A percentile compares a stretch with the other conserved stretches of the same genome.
These are phyloP conservation scores for Fusarium musae DNA, from an alignment of 2,329 filamentous ascomycete genomes.

Conservation along the genomic window DNA sequence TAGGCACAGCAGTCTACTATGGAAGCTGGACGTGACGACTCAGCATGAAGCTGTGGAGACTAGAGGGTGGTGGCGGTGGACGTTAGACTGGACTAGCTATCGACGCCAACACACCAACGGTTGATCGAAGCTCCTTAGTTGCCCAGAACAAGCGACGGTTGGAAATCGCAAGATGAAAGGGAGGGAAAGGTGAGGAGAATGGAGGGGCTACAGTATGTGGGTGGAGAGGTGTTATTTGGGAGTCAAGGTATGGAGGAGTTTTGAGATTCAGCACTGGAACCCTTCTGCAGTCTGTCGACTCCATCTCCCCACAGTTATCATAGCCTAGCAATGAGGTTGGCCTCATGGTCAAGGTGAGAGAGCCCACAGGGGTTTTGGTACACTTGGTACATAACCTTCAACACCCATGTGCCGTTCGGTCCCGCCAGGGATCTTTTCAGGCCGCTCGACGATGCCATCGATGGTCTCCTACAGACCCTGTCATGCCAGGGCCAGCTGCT, in stretches of 20 bases:
- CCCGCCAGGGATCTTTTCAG: conserved; percentile 36
- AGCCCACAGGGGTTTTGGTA: conserved; percentile 18
- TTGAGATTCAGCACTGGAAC: conserved; percentile 41
- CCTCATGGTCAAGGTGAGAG: conserved; percentile 38
- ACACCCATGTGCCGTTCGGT: conserved; percentile 39
- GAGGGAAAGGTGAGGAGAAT: conserved; percentile 43
- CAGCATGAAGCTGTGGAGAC: conserved; percentile 44
- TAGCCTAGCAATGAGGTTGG: conserved; percentile 36
- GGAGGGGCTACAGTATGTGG: conserved; percentile 44
- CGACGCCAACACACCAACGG: conserved; percentile 45
- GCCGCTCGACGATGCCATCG: conserved; percentile 30
- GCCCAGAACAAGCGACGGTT: conserved; percentile 40
- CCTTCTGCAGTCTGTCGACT: conserved; percentile 37
- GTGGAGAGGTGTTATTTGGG: conserved; percentile 50
- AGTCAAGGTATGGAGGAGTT: conserved; percentile 41
- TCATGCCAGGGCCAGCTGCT: conserved; percentile 21
- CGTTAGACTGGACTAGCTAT: conserved; percentile 44
- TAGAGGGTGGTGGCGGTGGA: conserved; percentile 41
- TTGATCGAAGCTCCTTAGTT: conserved; percentile 45
- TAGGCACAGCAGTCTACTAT: conserved; percentile 22
- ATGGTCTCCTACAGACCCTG: conserved; percentile 30
- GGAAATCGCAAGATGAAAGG: conserved; percentile 40
- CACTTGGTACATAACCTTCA: conserved; percentile 17
- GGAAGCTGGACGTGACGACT: conserved; percentile 35
- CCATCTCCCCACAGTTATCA: conserved; percentile 45